phyloP scores from a whole-genome alignment of 108 stramenopile species.

The Skeletonema menzelii region DNA sequence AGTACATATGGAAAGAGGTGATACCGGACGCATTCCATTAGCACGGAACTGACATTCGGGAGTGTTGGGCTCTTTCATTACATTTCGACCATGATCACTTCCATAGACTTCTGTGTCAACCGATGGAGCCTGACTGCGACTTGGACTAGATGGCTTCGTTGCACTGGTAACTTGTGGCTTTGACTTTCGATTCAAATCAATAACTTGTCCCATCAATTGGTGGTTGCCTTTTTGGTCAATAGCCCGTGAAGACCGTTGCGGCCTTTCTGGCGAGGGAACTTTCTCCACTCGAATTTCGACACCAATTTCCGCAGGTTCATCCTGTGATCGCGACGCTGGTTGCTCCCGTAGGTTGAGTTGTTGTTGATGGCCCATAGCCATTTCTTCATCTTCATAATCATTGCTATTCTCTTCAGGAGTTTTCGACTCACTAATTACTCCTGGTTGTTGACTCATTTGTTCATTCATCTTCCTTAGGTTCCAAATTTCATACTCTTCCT shows the following conservation, averaged over 20 bases:
- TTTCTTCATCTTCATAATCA: neutral
- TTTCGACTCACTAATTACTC: neutral
- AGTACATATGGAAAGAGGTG: neutral
- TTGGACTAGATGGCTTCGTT: neutral
- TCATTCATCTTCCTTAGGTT: neutral
- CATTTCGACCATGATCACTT: neutral
- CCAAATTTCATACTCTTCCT: slow-evolving; percentile 48
- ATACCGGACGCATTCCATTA: neutral
- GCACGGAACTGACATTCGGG: neutral
- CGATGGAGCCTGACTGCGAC: neutral
- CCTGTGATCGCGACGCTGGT: neutral
- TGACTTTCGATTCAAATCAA: neutral
- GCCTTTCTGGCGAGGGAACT: neutral
- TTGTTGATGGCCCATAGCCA: neutral
- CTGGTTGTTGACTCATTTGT: slow-evolving; percentile 6
- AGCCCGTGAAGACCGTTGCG: neutral
- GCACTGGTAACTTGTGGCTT: neutral
- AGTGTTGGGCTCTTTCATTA: neutral
- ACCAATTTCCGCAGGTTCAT: neutral
- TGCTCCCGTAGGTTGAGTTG: neutral
- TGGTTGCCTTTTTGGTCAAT: neutral
- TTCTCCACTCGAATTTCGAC: neutral
- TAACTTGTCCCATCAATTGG: neutral
- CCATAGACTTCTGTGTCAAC: neutral
- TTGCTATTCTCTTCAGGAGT: neutral